Conservation (phyloP, 225 moss, liverwort and hornwort species). For the Anthoceros angustus region DNA sequence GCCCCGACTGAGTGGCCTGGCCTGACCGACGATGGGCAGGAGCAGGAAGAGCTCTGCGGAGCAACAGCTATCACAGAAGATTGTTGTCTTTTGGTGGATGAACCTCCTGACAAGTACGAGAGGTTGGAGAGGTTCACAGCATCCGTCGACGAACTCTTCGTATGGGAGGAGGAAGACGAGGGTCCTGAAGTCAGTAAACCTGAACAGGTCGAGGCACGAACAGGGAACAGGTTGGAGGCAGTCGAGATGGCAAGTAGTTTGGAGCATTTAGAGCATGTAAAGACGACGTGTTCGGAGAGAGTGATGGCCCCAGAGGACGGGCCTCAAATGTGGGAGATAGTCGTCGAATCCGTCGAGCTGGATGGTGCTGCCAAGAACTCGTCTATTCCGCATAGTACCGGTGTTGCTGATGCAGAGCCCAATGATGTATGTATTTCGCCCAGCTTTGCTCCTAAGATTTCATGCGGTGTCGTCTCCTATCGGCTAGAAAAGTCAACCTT, state of each 20-base stretch:
- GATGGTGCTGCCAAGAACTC: background rate
- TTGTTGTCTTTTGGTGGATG: background rate
- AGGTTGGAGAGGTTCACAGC: background rate
- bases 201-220: background rate
- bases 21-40: background rate
- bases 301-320: background rate
- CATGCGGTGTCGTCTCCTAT: background rate
- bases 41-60: background rate
- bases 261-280: background rate
- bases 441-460: background rate
- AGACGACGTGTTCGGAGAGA: background rate
- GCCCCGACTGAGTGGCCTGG: too few relatives aligned
- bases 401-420: background rate
- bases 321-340: background rate
- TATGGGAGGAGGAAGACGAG: background rate
- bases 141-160: background rate
- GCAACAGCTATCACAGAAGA: background rate
- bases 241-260: background rate
- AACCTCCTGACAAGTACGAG: background rate
- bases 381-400: too few relatives aligned
- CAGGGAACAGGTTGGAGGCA: background rate
- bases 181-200: background rate
- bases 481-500: background rate
- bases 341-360: background rate
- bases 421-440: background rate